These are phyloP conservation scores for Wickerhamomyces tratensis DNA, from an alignment of 805 yeast genomes.

Conservation along the genomic window DNA sequence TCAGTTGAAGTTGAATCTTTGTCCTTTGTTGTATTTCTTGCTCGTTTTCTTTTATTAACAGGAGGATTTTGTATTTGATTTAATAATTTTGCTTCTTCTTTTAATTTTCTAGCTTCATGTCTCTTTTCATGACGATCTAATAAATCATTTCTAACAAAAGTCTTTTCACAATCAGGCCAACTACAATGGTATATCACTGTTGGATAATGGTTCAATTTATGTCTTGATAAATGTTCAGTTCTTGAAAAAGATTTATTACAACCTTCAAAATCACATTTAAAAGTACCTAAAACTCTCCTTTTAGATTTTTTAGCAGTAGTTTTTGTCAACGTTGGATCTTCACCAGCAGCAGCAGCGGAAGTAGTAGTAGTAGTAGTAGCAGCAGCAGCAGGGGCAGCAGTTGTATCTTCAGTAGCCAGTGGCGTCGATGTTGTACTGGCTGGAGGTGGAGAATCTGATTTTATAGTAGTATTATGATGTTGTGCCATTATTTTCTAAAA, in stretches of 20 bases:
- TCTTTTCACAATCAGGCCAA: conserved; percentile 40
- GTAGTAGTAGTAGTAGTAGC: no score
- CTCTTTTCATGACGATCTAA: conserved; percentile 35
- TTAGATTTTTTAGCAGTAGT: conserved; percentile 3
- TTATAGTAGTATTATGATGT: no score
- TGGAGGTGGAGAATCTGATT: no score
- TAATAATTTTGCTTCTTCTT: conserved; percentile 16
- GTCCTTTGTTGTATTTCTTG: conserved; percentile 3
- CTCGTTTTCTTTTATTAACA: conserved; percentile 6
- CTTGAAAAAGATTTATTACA: conserved; percentile 51
- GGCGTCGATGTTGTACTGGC: no score
- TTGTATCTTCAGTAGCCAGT: no score
- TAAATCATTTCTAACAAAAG: conserved; percentile 55
- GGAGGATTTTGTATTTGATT: conserved; percentile 2
- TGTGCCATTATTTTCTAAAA: no score
- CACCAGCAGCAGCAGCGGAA: no score
- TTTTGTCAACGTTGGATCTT: no score
- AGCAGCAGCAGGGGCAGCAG: no score
- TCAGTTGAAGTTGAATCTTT: not conserved
- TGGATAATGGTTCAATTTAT: conserved; percentile 51
- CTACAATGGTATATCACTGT: conserved; percentile 44
- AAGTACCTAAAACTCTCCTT: conserved; percentile 21
- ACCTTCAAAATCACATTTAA: conserved; percentile 32
- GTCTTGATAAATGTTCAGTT: conserved; percentile 57
- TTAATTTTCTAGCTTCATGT: conserved; percentile 24